A percentile compares a stretch with the other conserved stretches of the same genome.
Evolutionary conservation across 1,284 basidiomycete species (phyloP).

Genomic region (Coniferiporia sulphurascens): DNA sequence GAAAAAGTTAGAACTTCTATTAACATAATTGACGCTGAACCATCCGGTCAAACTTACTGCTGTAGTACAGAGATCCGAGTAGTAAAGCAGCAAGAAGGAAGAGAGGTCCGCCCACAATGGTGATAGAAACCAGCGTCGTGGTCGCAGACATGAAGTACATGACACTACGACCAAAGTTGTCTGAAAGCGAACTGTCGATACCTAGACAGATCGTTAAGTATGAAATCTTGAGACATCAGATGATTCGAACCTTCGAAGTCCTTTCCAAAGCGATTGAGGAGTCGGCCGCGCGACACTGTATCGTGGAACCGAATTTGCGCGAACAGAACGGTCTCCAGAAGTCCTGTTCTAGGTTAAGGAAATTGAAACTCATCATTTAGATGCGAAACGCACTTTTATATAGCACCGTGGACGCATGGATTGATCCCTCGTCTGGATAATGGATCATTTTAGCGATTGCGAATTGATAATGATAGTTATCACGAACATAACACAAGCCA

Average conservation of each 20-base stretch:
- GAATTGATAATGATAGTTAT: not conserved
- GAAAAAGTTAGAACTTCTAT: not conserved
- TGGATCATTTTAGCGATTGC: constrained; percentile 6
- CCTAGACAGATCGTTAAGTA: constrained; percentile 35
- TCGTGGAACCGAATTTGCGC: constrained; percentile 94
- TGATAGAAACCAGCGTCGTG: constrained; percentile 75
- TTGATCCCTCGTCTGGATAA: constrained; percentile 55
- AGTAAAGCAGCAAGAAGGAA: constrained; percentile 61
- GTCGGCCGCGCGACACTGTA: constrained; percentile 80
- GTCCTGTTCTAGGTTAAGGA: constrained; percentile 33
- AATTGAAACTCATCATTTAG: not conserved
- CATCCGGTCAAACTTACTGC: constrained; percentile 40
- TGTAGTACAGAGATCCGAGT: constrained; percentile 66
- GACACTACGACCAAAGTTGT: constrained; percentile 80
- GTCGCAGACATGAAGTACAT: constrained; percentile 52
- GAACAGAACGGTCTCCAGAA: constrained; percentile 84
- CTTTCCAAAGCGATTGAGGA: constrained; percentile 89
- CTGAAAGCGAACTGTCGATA: constrained; percentile 81
- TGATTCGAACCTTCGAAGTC: constrained; percentile 76
- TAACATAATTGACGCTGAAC: not conserved
- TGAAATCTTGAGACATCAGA: not conserved
- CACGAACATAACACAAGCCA: constrained; percentile 63
- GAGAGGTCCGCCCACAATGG: constrained; percentile 71
- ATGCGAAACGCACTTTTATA: constrained; percentile 54
- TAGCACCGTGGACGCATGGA: constrained; percentile 63